Evolutionary conservation across 768 basidiomycete genomes (phyloP), one percentile per base, ranked within the genome.

Genomic region (Mycena polygramma): DNA sequence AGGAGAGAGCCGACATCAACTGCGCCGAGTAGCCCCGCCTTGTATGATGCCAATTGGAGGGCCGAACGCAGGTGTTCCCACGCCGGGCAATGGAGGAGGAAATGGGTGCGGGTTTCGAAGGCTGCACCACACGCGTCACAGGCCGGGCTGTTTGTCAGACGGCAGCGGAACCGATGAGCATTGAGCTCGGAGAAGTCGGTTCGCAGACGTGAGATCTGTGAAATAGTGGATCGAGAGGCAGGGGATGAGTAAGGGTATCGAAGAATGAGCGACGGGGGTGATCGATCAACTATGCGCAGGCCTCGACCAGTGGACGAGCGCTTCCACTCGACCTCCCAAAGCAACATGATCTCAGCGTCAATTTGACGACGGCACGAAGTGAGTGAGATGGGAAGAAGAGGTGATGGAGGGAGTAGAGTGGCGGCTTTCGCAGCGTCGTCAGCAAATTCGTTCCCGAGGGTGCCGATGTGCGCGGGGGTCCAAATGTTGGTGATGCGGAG

Each of bases 391-490:
- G 66, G 57, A 1, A 59, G 5, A 19, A 46, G 5, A 20, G 57
- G 49, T 0, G 48, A 26, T 14, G 57, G 57, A 19, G 6, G 35
- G 26, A 59, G 66, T 4, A 6, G 53, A 20, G 53, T 67, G 3
- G 43, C 63, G 0, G 35, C 63, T 48, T 65, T 65, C 1, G 63
- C 63, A 8, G 63, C 63, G 24, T 65, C 63, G 41, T 65, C 63
- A 0, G 63, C 63, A 9, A 65, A 30, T 45, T 65, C 63, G 22
- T 65, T 65, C 3, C 63, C 63, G 7, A 13, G 2, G 5, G 63
- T 65, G 11, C 63, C 63, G 43, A 65, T 26, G 20, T 65, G 63
- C 2, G 63, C 63, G 3, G 63, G 63, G 3, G 63, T 65, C 63
- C 63, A 65, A 2, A 65, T 41, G 45, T 57, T 65, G 22, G 54